A percentile compares a stretch with the other conserved stretches of the same genome.
phyloP scores from a whole-genome alignment of 768 basidiomycete species.

The Suillus clintonianus region DNA sequence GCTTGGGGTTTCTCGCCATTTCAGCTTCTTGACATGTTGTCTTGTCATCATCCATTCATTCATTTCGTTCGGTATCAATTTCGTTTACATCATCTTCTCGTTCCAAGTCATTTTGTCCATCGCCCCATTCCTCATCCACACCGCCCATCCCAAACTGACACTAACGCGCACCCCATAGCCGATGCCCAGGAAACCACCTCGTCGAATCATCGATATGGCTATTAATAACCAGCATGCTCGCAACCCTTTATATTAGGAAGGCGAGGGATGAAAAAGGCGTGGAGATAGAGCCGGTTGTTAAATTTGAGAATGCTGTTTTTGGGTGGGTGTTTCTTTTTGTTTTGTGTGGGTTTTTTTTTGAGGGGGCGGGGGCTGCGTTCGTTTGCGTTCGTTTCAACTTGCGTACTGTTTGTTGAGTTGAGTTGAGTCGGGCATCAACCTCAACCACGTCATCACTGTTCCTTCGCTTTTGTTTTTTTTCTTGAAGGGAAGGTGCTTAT shows the following conservation, averaged over 20 bases:
- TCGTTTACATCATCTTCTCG: not conserved
- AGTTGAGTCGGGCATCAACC: no score
- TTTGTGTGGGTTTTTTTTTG: not conserved
- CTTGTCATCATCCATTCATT: not conserved
- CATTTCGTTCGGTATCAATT: not conserved
- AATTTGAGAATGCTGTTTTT: slow-evolving; percentile 64
- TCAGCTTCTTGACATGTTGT: not conserved
- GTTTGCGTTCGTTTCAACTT: no score
- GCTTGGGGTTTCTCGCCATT: not conserved
- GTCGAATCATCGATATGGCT: slow-evolving; percentile 67
- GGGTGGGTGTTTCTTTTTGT: slow-evolving; percentile 39
- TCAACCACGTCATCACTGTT: no score
- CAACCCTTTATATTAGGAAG: slow-evolving; percentile 57
- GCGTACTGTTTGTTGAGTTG: no score
- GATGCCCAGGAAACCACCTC: slow-evolving; percentile 65
- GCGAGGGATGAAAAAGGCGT: slow-evolving; percentile 50
- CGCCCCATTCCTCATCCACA: no score
- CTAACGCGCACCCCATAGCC: slow-evolving; percentile 31
- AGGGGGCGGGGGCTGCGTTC: no score
- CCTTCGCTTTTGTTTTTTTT: no score
- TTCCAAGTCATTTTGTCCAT: not conserved
- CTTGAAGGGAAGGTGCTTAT: no score
- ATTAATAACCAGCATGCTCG: slow-evolving; percentile 54
- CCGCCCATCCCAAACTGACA: not conserved
- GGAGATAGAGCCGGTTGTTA: slow-evolving; percentile 48